Conservation (phyloP, 2,329 filamentous ascomycete species). For the Neodidymelliopsis sp. region DNA sequence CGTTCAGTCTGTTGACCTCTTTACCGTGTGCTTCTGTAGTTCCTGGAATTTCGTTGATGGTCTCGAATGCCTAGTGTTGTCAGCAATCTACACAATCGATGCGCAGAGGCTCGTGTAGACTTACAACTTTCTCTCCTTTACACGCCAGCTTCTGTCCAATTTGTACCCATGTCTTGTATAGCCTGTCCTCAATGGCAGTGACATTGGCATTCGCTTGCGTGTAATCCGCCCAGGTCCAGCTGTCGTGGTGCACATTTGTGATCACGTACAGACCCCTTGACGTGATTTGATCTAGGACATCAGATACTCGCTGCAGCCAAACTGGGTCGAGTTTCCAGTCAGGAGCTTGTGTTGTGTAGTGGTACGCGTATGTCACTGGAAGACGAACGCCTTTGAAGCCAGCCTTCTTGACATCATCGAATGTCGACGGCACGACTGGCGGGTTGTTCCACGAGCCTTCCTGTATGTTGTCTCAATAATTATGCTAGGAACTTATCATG, state of each 20-base stretch:
- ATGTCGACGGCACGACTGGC: slow-evolving; percentile 58
- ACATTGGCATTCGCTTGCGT: slow-evolving; percentile 56
- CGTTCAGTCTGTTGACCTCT: slow-evolving; percentile 63
- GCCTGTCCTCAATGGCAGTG: slow-evolving; percentile 63
- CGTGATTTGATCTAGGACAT: slow-evolving; percentile 65
- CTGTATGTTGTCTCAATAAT: not conserved
- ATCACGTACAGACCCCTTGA: slow-evolving; percentile 60
- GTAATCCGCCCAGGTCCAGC: slow-evolving; percentile 65
- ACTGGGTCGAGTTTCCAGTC: slow-evolving; percentile 62
- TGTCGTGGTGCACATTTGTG: slow-evolving; percentile 68
- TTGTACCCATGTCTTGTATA: slow-evolving; percentile 65
- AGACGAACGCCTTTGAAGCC: slow-evolving; percentile 67
- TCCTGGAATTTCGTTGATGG: slow-evolving; percentile 67
- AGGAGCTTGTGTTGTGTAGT: slow-evolving; percentile 60
- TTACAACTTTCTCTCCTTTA: slow-evolving; percentile 58
- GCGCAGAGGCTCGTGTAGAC: not conserved
- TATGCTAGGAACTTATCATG: no score
- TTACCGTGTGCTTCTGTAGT: slow-evolving; percentile 59
- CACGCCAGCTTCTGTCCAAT: slow-evolving; percentile 63
- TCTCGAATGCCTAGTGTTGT: slow-evolving; percentile 57
- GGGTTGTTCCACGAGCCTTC: slow-evolving; percentile 68
- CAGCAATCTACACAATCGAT: not conserved
- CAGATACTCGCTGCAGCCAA: slow-evolving; percentile 65
- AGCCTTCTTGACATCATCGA: slow-evolving; percentile 60
- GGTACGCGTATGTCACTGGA: slow-evolving; percentile 66